Evolutionary conservation across 768 basidiomycete species (phyloP), one percentile per base, ranked within the genome.

Genomic region (Postia placenta): DNA sequence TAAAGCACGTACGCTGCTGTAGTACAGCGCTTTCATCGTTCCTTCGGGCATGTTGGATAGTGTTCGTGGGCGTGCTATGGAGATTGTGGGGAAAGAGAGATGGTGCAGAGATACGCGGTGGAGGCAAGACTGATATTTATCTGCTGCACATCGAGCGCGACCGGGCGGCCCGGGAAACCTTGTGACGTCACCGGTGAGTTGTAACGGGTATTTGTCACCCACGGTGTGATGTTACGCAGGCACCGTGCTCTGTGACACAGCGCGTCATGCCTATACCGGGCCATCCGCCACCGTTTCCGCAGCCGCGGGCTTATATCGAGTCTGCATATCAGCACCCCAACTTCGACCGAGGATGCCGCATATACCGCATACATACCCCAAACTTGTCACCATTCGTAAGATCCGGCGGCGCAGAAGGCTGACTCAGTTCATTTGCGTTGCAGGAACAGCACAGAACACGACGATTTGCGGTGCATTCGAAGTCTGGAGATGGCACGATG

Each of bases 11-110:
- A 87, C 86, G 53, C 73, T 73, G 59, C 74, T 75, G 69, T 87
- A 90, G 70, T 77, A 87, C 56, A 87, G 67, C 15, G 87, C 87
- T 66, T 79, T 78, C 87, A 90, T 89, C 22, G 72, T 78, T 67
- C 75, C 78, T 63, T 79, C 61, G 44, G 75, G 70, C 78, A 81
- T 81, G 60, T 14, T 56, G 45, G 45, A 37, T 37, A 20, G 26
- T 15, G 24, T 3, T 22, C 17, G 22, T 22, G 40, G 42, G 6
- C 27, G 43, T 22, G 33, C 5, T 19, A 40, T 9, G 20, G 24
- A 22, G 37, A 40, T n/a, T 9, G 33, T 20, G n/a, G 54, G 19
- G 5, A 42, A 47, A 12, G 50, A 25, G 51, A 27, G 49, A 45
- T 50, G 45, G 23, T 26, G 50, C 35, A 41, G 40, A 49, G 53